Conservation (phyloP, 495 filamentous ascomycete species). For the Penicillium canariense region DNA sequence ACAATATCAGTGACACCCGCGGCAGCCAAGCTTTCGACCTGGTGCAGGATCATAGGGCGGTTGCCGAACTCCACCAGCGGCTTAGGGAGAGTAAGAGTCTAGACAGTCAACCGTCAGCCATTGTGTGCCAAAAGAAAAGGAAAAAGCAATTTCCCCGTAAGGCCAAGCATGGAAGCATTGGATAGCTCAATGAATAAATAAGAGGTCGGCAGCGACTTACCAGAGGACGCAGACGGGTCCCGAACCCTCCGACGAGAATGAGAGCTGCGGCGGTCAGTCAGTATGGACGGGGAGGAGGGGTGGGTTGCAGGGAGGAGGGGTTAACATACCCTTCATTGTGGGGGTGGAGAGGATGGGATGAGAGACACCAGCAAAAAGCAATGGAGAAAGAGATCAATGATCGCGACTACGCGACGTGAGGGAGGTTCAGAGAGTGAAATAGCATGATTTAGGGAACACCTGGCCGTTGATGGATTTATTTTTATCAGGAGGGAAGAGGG, state of each 20-base stretch:
- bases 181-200: conserved; percentile 11
- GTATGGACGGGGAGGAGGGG: conserved; percentile 8
- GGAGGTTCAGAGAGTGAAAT: conserved; percentile 16
- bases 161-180: conserved; percentile 11
- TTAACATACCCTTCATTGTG: conserved; percentile 54
- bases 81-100: conserved; percentile 97
- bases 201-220: conserved; percentile 56
- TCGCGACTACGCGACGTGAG: conserved; percentile 10
- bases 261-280: conserved; percentile 61
- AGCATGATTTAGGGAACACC: conserved; percentile 31
- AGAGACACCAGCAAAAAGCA: conserved; percentile 10
- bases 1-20: conserved; percentile 98
- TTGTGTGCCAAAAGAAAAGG: background rate
- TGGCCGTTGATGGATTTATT: conserved; percentile 37
- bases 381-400: conserved; percentile 11
- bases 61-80: conserved; percentile 97
- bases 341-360: conserved; percentile 23
- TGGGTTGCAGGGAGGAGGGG: conserved; percentile 6
- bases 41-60: conserved; percentile 98
- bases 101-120: conserved; percentile 3
- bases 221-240: conserved; percentile 94
- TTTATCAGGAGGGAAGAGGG: conserved; percentile 21
- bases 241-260: conserved; percentile 99
- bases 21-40: conserved; percentile 91
- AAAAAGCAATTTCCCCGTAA: conserved; percentile 5